These are phyloP conservation scores for Tylopilus microsporus DNA, from an alignment of 1,284 basidiomycete genomes.

Conservation along the genomic window DNA sequence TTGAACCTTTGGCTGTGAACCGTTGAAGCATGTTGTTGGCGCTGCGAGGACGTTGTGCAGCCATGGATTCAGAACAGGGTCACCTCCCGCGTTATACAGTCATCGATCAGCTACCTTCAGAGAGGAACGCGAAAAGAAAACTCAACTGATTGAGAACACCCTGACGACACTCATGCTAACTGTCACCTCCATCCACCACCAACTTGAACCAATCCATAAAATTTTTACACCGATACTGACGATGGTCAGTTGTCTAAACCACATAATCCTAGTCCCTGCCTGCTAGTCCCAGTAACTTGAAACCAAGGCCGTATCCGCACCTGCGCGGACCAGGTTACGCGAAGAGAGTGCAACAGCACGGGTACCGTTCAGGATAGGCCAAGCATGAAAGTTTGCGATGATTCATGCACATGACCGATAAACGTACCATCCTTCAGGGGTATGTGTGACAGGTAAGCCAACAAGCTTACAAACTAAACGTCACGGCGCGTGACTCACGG, in stretches of 20 bases:
- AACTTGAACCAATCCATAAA: too few species aligned
- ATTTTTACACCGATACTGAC: conserved; percentile 86
- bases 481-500: too few species aligned
- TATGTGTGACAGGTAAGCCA: too few species aligned
- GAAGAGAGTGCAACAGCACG: conserved; percentile 83
- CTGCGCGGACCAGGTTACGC: conserved; percentile 82
- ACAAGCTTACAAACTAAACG: too few species aligned
- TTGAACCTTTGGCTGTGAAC: conserved; percentile 87
- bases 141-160: conserved; percentile 81
- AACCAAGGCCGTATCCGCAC: conserved; percentile 86
- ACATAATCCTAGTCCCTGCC: conserved; percentile 78
- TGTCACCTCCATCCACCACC: conserved; percentile 67
- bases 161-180: conserved; percentile 84
- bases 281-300: conserved; percentile 89
- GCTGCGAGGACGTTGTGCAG: conserved; percentile 72
- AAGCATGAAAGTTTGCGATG: too few species aligned
- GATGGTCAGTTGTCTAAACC: conserved; percentile 91
- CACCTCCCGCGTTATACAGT: too few species aligned
- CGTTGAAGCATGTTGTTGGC: conserved; percentile 85
- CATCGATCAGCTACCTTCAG: conserved; percentile 26
- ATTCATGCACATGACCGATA: too few species aligned
- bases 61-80: conserved; percentile 60
- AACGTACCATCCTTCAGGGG: too few species aligned
- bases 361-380: conserved; percentile 58
- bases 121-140: conserved; percentile 8